Percentiles rank a stretch among this genome's conserved stretches.
phyloP scores from a whole-genome alignment of 2,329 filamentous ascomycete species.

The Cercospora sojina region DNA sequence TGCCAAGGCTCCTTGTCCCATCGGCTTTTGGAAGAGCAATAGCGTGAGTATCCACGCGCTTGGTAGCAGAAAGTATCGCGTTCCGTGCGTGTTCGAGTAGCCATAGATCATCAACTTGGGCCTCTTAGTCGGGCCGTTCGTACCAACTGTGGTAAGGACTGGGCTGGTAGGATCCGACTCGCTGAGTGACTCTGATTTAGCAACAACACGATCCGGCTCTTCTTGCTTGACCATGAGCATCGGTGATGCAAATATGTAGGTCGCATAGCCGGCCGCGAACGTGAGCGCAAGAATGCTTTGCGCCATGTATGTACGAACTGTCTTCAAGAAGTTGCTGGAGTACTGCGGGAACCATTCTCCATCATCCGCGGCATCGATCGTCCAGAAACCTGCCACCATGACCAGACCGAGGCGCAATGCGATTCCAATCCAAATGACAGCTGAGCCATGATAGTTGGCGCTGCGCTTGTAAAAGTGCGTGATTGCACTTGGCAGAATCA shows the following conservation, averaged over 20 bases:
- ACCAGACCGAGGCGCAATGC: constrained; percentile 74
- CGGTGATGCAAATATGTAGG: constrained; percentile 82
- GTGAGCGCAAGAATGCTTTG: constrained; percentile 77
- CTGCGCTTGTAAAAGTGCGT: constrained; percentile 79
- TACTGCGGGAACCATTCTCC: constrained; percentile 70
- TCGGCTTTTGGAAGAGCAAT: constrained; percentile 84
- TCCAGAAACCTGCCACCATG: constrained; percentile 79
- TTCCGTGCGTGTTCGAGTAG: constrained; percentile 89
- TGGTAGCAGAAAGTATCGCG: constrained; percentile 81
- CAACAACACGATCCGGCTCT: constrained; percentile 23
- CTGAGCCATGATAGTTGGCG: constrained; percentile 82
- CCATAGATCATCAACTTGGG: constrained; percentile 67
- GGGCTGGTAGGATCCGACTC: constrained; percentile 38
- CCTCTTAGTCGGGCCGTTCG: constrained; percentile 36
- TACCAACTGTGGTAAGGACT: constrained; percentile 40
- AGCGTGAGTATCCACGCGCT: constrained; percentile 75
- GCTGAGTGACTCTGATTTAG: constrained; percentile 30
- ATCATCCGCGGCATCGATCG: constrained; percentile 84
- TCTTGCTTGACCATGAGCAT: constrained; percentile 68
- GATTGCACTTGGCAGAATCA: constrained; percentile 71
- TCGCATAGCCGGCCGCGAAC: constrained; percentile 78
- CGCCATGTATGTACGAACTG: constrained; percentile 71
- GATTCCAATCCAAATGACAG: constrained; percentile 78
- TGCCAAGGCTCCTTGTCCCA: constrained; percentile 82
- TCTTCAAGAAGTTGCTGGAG: constrained; percentile 65